phyloP scores from a whole-genome alignment of 345 rosid genomes.

The Corchorus capsularis region DNA sequence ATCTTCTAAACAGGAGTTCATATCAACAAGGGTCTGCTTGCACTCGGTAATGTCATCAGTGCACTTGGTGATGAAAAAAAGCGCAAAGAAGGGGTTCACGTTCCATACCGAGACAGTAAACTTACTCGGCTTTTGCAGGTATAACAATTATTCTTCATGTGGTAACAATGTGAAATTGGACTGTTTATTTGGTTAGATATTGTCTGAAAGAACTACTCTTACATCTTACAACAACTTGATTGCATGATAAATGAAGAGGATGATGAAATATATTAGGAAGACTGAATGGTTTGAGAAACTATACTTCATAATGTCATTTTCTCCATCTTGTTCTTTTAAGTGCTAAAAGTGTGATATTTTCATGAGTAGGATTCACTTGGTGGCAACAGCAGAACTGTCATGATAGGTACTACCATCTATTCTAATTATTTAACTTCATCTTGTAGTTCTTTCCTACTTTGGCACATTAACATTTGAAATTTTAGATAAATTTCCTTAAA shows the following conservation, averaged over 20 bases:
- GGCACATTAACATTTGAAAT: neutral
- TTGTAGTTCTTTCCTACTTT: conserved; percentile 11
- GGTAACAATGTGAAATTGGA: neutral
- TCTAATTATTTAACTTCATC: conserved; percentile 4
- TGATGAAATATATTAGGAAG: conserved; percentile 8
- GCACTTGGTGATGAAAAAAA: conserved; percentile 99
- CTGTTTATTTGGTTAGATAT: neutral
- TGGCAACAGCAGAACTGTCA: conserved; percentile 97
- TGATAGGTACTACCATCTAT: conserved; percentile 75
- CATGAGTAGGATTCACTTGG: conserved; percentile 97
- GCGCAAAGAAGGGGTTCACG: conserved; percentile 91
- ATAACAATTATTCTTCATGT: neutral
- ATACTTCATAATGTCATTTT: neutral
- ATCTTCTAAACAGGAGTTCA: conserved; percentile 72
- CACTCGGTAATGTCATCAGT: conserved; percentile 98
- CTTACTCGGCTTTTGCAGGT: conserved; percentile 98
- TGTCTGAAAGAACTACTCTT: neutral
- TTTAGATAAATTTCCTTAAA: neutral
- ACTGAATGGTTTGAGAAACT: neutral
- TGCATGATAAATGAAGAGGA: neutral
- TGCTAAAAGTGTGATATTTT: conserved; percentile 14
- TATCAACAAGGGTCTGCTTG: conserved; percentile 97
- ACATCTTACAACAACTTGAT: neutral
- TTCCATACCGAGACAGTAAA: conserved; percentile 98
- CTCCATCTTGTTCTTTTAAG: conserved; percentile 10